Percentiles rank a stretch among this genome's conserved stretches.
These are phyloP conservation scores for Leccinum solheimii DNA, from an alignment of 1,284 basidiomycete genomes.

Conservation along the genomic window DNA sequence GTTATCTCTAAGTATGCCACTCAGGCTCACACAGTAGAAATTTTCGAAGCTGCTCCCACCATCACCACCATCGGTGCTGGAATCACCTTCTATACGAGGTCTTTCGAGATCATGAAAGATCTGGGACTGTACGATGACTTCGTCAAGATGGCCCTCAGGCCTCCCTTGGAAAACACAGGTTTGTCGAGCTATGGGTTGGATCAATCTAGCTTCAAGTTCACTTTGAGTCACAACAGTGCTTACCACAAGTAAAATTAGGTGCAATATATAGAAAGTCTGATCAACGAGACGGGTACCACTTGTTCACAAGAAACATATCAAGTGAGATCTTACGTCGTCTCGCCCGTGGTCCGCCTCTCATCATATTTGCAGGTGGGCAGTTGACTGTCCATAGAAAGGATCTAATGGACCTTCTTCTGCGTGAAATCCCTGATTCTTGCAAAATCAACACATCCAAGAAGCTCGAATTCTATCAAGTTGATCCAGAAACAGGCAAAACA, in stretches of 20 bases:
- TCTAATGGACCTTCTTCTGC: conserved; percentile 33
- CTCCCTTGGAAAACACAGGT: conserved; percentile 19
- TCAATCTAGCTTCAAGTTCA: background rate
- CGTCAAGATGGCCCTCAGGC: conserved; percentile 4
- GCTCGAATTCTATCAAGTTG: conserved; percentile 28
- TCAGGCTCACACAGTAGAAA: conserved; percentile 23
- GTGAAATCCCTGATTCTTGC: conserved; percentile 30
- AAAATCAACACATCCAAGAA: conserved; percentile 35
- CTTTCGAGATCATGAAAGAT: conserved; percentile 37
- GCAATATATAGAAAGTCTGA: conserved; percentile 27
- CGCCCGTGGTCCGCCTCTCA: background rate
- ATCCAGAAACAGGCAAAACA: conserved; percentile 14
- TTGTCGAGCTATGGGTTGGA: background rate
- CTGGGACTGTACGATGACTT: conserved; percentile 33
- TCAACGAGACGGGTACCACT: conserved; percentile 25
- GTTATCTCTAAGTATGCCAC: conserved; percentile 31
- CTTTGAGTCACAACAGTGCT: background rate
- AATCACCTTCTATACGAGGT: conserved; percentile 35
- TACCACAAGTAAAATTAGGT: conserved; percentile 4
- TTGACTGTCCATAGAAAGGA: conserved; percentile 36
- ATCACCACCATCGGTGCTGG: conserved; percentile 41
- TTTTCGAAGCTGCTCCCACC: conserved; percentile 39
- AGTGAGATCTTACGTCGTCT: conserved; percentile 3
- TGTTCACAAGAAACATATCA: conserved; percentile 19
- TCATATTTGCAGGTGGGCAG: conserved; percentile 24